These are phyloP conservation scores for Phytophthora pisi DNA, from an alignment of 352 stramenopile species.

Conservation along the genomic window DNA sequence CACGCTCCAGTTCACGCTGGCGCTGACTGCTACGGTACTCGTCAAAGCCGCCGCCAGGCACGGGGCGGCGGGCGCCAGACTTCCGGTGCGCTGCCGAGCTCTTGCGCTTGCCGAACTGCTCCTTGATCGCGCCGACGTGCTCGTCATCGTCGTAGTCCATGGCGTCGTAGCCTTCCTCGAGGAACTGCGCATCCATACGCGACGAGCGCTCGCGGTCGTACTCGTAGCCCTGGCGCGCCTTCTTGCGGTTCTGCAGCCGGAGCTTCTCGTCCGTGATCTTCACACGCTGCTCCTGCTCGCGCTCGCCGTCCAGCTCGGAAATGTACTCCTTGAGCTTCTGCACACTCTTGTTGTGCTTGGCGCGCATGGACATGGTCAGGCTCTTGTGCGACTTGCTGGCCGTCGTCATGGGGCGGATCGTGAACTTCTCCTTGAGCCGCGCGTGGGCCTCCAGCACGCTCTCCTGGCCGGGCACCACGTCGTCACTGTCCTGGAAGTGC, in stretches of 20 bases:
- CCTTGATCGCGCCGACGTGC: conserved; percentile 85
- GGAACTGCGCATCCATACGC: conserved; percentile 84
- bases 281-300: conserved; percentile 83
- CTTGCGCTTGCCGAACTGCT: conserved; percentile 78
- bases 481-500: conserved; percentile 61
- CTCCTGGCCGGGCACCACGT: conserved; percentile 70
- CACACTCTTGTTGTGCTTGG: conserved; percentile 89
- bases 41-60: conserved; percentile 75
- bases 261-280: conserved; percentile 88
- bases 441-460: conserved; percentile 86
- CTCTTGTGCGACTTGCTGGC: conserved; percentile 87
- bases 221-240: conserved; percentile 82
- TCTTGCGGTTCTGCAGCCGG: conserved; percentile 86
- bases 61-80: conserved; percentile 43
- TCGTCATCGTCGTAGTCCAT: conserved; percentile 87
- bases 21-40: conserved; percentile 72
- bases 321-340: conserved; percentile 89
- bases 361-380: conserved; percentile 89
- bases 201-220: conserved; percentile 73
- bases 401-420: conserved; percentile 87
- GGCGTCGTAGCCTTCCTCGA: conserved; percentile 80
- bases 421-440: conserved; percentile 84
- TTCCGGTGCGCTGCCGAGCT: conserved; percentile 32
- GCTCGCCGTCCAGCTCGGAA: conserved; percentile 82
- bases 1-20: conserved; percentile 42